These are phyloP conservation scores for Trapa bicornis DNA, from an alignment of 345 rosid species.

Conservation along the genomic window DNA sequence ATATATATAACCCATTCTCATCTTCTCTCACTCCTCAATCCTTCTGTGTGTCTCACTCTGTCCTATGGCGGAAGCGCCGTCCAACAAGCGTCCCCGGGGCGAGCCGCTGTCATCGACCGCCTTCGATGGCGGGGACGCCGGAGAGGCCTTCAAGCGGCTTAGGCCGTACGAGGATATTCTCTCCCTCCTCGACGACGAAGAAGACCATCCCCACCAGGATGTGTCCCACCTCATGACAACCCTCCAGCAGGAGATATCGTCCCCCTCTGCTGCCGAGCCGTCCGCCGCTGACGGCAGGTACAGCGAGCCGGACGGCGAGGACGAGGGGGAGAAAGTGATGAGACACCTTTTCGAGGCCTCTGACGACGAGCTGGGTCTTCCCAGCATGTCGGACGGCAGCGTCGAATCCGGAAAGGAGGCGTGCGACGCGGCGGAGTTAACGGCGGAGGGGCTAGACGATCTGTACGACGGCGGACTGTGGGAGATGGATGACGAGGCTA, in stretches of 20 bases:
- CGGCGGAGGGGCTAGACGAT: constrained; percentile 18
- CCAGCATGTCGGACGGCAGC: constrained; percentile 22
- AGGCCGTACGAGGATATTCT: constrained; percentile 1
- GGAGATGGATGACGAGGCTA: constrained; percentile 71
- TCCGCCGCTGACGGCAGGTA: constrained; percentile 18
- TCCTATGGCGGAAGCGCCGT: neutral
- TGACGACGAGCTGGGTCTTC: constrained; percentile 86
- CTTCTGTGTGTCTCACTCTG: neutral
- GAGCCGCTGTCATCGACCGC: neutral
- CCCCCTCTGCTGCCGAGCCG: constrained; percentile 13
- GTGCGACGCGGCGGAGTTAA: constrained; percentile 14
- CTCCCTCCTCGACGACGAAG: constrained; percentile 4
- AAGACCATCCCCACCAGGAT: constrained; percentile 25
- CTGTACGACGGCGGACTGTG: constrained; percentile 40
- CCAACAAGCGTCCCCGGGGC: neutral
- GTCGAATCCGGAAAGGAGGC: constrained; percentile 11
- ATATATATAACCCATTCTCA: neutral
- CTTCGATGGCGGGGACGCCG: neutral
- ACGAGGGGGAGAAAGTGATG: constrained; percentile 46
- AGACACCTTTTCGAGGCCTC: constrained; percentile 75
- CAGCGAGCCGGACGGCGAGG: constrained; percentile 10
- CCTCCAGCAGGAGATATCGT: constrained; percentile 27
- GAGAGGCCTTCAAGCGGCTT: neutral
- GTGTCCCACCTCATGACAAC: constrained; percentile 38
- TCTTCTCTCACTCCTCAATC: neutral